phyloP scores from a whole-genome alignment of 306 rosid genomes.

The Quercus rubra region DNA sequence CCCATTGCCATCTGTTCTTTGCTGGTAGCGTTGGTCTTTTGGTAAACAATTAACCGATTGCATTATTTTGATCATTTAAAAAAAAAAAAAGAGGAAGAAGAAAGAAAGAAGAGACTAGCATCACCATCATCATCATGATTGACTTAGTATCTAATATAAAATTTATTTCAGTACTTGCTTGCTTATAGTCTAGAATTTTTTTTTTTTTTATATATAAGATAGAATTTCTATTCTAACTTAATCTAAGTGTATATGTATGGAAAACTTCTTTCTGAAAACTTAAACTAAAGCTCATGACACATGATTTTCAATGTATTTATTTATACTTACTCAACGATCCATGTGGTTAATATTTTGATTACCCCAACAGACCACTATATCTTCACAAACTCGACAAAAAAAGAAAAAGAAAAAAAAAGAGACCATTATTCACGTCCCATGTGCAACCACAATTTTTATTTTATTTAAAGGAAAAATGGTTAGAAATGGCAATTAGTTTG shows the following conservation, averaged over 20 bases:
- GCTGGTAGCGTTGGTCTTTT: conserved; percentile 13
- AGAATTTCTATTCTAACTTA: too few relatives aligned
- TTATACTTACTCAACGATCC: not conserved
- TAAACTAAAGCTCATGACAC: not conserved
- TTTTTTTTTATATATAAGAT: too few relatives aligned
- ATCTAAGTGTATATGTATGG: too few relatives aligned
- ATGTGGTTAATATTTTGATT: not conserved
- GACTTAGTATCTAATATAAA: not conserved
- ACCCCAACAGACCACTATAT: not conserved
- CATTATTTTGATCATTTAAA: not conserved
- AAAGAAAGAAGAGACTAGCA: too few relatives aligned
- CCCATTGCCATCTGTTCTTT: not conserved
- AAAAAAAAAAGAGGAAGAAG: too few relatives aligned
- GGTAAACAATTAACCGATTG: not conserved
- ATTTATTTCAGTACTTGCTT: not conserved
- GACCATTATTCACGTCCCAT: not conserved
- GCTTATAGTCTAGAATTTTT: too few relatives aligned
- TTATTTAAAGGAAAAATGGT: too few relatives aligned
- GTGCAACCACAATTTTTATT: not conserved
- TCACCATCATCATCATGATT: not conserved
- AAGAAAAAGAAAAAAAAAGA: too few relatives aligned
- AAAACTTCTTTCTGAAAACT: too few relatives aligned
- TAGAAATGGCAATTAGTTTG: too few relatives aligned
- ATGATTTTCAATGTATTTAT: not conserved
- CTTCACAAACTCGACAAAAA: too few relatives aligned